Evolutionary conservation across 352 stramenopile genomes (phyloP), one percentile per base, ranked within the genome.

Genomic region (Aphanomyces stellatus): DNA sequence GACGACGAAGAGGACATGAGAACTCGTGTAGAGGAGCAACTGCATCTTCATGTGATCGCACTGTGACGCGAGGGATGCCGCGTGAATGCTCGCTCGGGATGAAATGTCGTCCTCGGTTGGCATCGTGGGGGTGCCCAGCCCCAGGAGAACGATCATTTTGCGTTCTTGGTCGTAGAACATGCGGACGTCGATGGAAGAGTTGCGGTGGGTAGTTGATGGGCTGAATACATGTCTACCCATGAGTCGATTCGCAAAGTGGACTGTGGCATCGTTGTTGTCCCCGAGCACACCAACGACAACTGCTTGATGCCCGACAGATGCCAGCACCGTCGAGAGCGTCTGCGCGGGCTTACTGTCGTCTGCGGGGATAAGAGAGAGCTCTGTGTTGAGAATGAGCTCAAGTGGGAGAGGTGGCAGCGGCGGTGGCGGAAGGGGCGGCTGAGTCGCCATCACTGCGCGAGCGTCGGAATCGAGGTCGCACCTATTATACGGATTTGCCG

Each of bases 221-320:
- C 15, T 37, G 33, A 64, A 64, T 5, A 30, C 55, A 17, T 53
- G 37, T 13, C 35, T 15, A 5, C 55, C 55, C 17, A 64, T 7
- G 19, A 64, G 40, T 11, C 55, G 55, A 22, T 64, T 64, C 24
- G 55, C 55, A 51, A 64, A 64, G 6, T 27, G 35, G 3, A 35
- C 28, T 17, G 37, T 46, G 4, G 55, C 55, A n/a, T 51, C 37
- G 15, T 19, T 4, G 25, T 51, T 27, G 35, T 33, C 37, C 6
- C 55, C 55, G 10, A 51, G 19, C 7, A 64, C 55, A 46, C 55
- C 55, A 6, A 64, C 55, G n/a, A 64, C 55, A 15, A 64, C 55
- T 22, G 55, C 55, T 13, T 31, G 40, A 33, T 28, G 55, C 22
- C 25, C 35, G 22, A 43, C 34, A 10, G 55, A 51, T 8, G 35